Base-by-base conservation (phyloP, 306 rosid genomes). In the Styphnolobium japonicum region DNA sequence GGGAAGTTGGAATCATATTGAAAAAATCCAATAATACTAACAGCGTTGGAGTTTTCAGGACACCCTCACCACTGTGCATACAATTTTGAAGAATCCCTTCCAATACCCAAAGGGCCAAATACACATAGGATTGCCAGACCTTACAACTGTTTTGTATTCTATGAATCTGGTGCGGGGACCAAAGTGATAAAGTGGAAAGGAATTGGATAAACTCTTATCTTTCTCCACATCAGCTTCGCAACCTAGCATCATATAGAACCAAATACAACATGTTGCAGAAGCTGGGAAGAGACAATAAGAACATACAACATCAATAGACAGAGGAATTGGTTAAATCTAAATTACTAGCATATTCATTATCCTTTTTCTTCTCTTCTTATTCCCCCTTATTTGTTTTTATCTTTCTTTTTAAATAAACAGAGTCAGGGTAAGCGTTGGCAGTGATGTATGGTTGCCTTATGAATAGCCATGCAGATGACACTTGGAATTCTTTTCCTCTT, bases 201-300 rank as follows among this genome's bases (percentile, higher is more conserved):
- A 73, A 79, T 66, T 75, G 87, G 93, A 89, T 89, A 87, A 86
- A 84, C 86, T 77, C 94, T 82, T 82, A 81, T 82, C 87, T 79
- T 51, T 75, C 85, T 78, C 87, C 87, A 71, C 88, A 82, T 87
- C 90, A 89, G 57, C 93, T 81, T 79, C 67, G 51, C 74, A 75
- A 56, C 60, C 48, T 40, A 68, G 43, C 71, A 63, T 10, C 49
- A 46, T 42, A 5, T 73, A 55, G 34, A 65, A 80, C 57, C 55
- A 60, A 62, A 39, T 33, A 11, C 16, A 16, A 6, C 68, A 37
- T 71, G 65, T 39, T 72, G n/a, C 74, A 72, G 65, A 58, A 36
- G 62, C 21, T 2, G 27, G 33, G 2, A 16, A 48, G 36, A 62
- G 18, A 62, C 5, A 12, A 21, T 14, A 40, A 46, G 31, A 39